Conservation (phyloP, 495 filamentous ascomycete genomes). For the Glonium stellatum region DNA sequence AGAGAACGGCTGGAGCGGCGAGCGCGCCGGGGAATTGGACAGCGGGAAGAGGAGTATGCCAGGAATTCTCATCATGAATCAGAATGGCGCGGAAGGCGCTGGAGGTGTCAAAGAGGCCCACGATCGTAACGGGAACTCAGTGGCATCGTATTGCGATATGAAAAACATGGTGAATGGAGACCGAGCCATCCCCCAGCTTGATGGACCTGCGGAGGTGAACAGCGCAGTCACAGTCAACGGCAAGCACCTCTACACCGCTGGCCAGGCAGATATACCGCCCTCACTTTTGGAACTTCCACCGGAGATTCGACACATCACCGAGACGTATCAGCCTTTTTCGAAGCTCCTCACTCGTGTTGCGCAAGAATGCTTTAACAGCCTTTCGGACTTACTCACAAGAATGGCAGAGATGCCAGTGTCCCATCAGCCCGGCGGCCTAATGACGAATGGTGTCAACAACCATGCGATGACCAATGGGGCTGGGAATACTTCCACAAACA, state of each 20-base stretch:
- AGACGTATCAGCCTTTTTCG: slow-evolving; percentile 61
- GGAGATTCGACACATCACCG: slow-evolving; percentile 71
- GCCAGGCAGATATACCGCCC: slow-evolving; percentile 4
- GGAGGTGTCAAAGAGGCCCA: slow-evolving; percentile 18
- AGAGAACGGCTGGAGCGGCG: slow-evolving; percentile 22
- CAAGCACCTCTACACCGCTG: background rate
- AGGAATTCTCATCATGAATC: slow-evolving; percentile 34
- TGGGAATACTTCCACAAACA: slow-evolving; percentile 57
- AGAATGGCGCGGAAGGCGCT: slow-evolving; percentile 25
- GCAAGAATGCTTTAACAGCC: slow-evolving; percentile 72
- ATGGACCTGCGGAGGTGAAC: slow-evolving; percentile 5
- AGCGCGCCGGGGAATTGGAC: slow-evolving; percentile 14
- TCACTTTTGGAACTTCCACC: slow-evolving; percentile 44
- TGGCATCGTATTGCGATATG: slow-evolving; percentile 9
- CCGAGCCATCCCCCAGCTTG: slow-evolving; percentile 3
- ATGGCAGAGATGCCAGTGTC: slow-evolving; percentile 55
- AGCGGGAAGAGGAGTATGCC: slow-evolving; percentile 33
- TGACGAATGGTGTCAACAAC: slow-evolving; percentile 24
- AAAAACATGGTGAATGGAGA: slow-evolving; percentile 25
- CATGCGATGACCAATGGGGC: slow-evolving; percentile 46
- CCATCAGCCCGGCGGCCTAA: slow-evolving; percentile 35
- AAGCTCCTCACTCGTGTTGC: slow-evolving; percentile 66
- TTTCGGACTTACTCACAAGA: slow-evolving; percentile 61
- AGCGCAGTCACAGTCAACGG: slow-evolving; percentile 14
- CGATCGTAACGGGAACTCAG: slow-evolving; percentile 11